Evolutionary conservation across 2,329 filamentous ascomycete species (phyloP).

Genomic region (Aspergillus pseudoviridinutans): DNA sequence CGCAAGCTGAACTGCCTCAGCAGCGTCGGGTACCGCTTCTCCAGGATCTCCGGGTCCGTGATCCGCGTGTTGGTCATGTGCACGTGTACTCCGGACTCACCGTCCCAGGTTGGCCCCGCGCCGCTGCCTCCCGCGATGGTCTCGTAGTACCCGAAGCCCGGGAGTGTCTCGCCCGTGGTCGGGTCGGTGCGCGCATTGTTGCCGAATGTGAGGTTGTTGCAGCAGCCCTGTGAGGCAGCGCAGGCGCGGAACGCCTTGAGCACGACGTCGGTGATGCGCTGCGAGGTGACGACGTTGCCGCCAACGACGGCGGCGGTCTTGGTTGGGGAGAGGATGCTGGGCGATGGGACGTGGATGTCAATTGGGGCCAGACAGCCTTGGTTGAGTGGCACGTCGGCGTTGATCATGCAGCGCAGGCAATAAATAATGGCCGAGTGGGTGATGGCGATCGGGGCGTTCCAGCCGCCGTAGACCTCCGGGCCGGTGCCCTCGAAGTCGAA

Average conservation of each 20-base stretch:
- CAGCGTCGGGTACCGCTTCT: constrained; percentile 73
- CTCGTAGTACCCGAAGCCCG: constrained; percentile 83
- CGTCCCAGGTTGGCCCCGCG: constrained; percentile 71
- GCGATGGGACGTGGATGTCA: constrained; percentile 64
- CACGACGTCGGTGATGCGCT: constrained; percentile 79
- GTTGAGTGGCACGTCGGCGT: constrained; percentile 78
- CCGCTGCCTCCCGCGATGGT: constrained; percentile 79
- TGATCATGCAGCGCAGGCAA: constrained; percentile 74
- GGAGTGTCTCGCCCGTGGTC: constrained; percentile 53
- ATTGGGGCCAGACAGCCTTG: constrained; percentile 79
- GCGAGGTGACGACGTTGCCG: constrained; percentile 74
- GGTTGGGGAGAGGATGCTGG: constrained; percentile 69
- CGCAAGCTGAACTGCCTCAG: constrained; percentile 69
- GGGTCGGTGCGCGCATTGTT: constrained; percentile 63
- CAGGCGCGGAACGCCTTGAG: constrained; percentile 75
- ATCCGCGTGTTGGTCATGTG: constrained; percentile 90
- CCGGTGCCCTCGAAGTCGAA: constrained; percentile 79
- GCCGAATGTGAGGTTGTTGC: constrained; percentile 82
- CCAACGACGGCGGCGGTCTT: constrained; percentile 77
- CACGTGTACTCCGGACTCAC: constrained; percentile 71
- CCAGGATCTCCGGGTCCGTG: constrained; percentile 78
- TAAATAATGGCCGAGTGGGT: constrained; percentile 85
- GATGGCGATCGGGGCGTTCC: constrained; percentile 77
- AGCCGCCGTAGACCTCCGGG: constrained; percentile 73
- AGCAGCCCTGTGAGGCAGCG: constrained; percentile 74